Conservation (phyloP, 2,329 filamentous ascomycete species). For the Ophiostoma perfectum region DNA sequence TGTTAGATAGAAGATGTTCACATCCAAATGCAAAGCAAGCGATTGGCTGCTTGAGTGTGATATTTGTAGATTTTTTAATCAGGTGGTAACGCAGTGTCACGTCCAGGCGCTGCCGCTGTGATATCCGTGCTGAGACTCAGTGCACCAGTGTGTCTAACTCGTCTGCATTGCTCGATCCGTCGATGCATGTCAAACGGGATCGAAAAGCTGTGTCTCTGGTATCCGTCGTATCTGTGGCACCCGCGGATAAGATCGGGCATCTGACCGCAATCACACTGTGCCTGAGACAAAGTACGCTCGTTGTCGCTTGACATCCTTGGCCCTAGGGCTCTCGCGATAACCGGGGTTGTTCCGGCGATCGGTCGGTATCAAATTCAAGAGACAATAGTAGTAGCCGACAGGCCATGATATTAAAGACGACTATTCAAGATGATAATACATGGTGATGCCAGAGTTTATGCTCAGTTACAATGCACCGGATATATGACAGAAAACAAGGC, state of each 20-base stretch:
- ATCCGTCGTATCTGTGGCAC: background rate
- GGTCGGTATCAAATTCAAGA: background rate
- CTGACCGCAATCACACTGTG: background rate
- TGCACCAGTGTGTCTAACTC: background rate
- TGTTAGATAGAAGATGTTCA: slow-evolving; percentile 30
- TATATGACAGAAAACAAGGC: background rate
- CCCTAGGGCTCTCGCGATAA: slow-evolving; percentile 5
- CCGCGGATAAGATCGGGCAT: background rate
- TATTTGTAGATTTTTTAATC: background rate
- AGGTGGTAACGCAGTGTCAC: too few species aligned
- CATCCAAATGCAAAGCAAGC: slow-evolving; percentile 14
- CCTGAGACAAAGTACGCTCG: background rate
- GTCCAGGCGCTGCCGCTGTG: too few species aligned
- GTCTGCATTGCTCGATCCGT: background rate
- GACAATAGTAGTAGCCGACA: background rate
- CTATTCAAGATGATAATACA: background rate
- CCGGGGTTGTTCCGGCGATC: background rate
- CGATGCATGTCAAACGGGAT: background rate
- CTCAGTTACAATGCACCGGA: background rate
- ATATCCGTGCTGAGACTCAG: too few species aligned
- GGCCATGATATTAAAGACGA: background rate
- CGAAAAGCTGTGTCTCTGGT: background rate
- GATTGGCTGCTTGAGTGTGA: background rate
- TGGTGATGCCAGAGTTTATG: background rate
- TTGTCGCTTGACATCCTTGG: background rate